A percentile compares a stretch with the other conserved stretches of the same genome.
phyloP scores from a whole-genome alignment of 2,329 filamentous ascomycete species.

The Hymenoscyphus linearis region DNA sequence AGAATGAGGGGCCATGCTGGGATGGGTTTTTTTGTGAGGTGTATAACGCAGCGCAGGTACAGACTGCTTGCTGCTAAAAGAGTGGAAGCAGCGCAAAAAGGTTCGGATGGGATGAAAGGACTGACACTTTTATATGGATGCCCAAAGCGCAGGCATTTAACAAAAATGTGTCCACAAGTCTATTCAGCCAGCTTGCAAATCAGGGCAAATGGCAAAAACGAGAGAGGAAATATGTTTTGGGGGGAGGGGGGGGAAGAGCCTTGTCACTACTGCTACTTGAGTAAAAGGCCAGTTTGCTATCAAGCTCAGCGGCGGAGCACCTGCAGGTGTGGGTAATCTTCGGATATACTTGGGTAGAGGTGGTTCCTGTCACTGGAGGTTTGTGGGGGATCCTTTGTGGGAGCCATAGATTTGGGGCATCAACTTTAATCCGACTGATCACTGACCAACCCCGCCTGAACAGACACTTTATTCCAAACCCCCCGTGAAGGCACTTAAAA shows the following conservation, averaged over 20 bases:
- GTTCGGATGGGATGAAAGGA: conserved; percentile 13
- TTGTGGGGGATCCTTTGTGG: too few relatives aligned
- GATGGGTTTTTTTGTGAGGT: conserved; percentile 11
- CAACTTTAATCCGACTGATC: too few relatives aligned
- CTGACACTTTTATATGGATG: conserved; percentile 20
- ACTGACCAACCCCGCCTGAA: too few relatives aligned
- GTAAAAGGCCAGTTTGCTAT: conserved; percentile 29
- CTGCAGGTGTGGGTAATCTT: not conserved
- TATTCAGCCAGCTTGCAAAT: conserved; percentile 16
- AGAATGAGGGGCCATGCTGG: conserved; percentile 26
- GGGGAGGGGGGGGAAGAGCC: conserved; percentile 16
- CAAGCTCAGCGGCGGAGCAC: not conserved
- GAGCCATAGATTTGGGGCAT: too few relatives aligned
- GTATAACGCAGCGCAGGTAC: not conserved
- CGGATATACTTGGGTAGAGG: too few relatives aligned
- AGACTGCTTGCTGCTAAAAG: conserved; percentile 28
- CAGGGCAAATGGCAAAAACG: not conserved
- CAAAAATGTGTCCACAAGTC: conserved; percentile 32
- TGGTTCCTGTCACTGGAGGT: too few relatives aligned
- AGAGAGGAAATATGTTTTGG: conserved; percentile 14
- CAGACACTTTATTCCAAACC: too few relatives aligned
- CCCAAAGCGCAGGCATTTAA: conserved; percentile 12
- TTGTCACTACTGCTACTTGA: conserved; percentile 10
- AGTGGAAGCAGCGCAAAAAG: conserved; percentile 24
- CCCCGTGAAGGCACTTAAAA: too few relatives aligned